Base-by-base conservation (phyloP, 192 early-diverging fungal genomes). In the Coemansia sp. region DNA sequence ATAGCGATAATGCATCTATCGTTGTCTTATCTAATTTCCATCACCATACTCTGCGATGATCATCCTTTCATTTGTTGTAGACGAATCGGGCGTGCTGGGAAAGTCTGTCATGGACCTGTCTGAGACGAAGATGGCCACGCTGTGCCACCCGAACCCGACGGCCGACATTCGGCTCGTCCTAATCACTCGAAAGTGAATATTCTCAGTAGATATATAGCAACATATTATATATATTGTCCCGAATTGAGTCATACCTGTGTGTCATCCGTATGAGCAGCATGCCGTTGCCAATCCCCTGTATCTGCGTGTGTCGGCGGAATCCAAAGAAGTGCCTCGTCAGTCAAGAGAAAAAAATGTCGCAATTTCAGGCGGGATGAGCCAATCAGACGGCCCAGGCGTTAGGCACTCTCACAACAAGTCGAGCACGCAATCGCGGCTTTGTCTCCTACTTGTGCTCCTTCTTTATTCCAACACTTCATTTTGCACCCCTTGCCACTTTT, bases 111-210 rank as follows among this genome's bases (percentile, higher is more conserved):
- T 75, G 80, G 67, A 69, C 14, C 55, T 83, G 50, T 60, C 69
- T 40, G 73, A 77, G 7, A 66, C 76, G 2, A 69, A 49, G 32
- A 74, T 74, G 76, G 58, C 68, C 16, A 37, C 76, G 39, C 64
- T 78, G 21, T 83, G 80, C 63, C 70, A 71, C 37, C 75, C 69
- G 19, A 77, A 72, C 44, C 72, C 75, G 26, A 26, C 58, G 14
- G 66, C 73, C 19, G 72, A 77, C 46, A 75, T 83, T 5, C 80
- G 80, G 13, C 73, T 83, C 5, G 65, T 83, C 3, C 67, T 83
- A 2, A 62, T 83, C 19, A 77, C 80, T 4, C 68, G 72, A n/a
- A 82, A 82, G 60, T 83, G 67, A 72, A n/a, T 13, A 10, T 43
- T 4, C 42, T 37, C 42, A 17, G 43, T 46, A 46, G 43, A 17